These are phyloP conservation scores for Dictyostelium discoideum DNA, from an alignment of 78 protist species.

Conservation along the genomic window DNA sequence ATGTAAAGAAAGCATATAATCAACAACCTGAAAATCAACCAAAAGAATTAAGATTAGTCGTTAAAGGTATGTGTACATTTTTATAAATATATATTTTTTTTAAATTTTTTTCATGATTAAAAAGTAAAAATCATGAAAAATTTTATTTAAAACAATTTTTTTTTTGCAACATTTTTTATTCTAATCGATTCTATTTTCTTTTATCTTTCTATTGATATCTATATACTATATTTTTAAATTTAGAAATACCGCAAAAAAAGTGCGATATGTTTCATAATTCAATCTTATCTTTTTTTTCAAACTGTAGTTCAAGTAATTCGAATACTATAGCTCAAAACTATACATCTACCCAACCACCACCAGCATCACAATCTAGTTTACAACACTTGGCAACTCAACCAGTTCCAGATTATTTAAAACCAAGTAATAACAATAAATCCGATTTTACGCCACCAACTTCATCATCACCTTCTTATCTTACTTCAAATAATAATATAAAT, in stretches of 20 bases:
- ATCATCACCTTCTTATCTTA: neutral
- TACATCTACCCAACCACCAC: neutral
- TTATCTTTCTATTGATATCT: neutral
- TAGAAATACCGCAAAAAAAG: conserved; percentile 5
- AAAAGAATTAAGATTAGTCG: conserved; percentile 28
- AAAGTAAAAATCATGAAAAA: no score
- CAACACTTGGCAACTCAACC: conserved; percentile 3
- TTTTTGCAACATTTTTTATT: neutral
- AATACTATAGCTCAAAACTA: neutral
- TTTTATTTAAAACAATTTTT: neutral
- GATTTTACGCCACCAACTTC: neutral
- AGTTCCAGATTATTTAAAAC: neutral
- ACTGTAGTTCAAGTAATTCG: neutral
- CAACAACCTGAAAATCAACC: neutral
- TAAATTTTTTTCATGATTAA: no score
- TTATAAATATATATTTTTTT: neutral
- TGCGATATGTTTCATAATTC: neutral
- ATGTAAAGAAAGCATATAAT: conserved; percentile 45
- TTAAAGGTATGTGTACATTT: conserved; percentile 25
- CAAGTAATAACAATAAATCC: neutral
- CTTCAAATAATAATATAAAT: neutral
- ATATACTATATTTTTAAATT: neutral
- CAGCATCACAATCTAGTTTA: neutral
- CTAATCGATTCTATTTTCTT: neutral
- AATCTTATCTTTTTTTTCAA: neutral